Conservation (phyloP, 768 basidiomycete species). For the Tulasnella sp. region DNA sequence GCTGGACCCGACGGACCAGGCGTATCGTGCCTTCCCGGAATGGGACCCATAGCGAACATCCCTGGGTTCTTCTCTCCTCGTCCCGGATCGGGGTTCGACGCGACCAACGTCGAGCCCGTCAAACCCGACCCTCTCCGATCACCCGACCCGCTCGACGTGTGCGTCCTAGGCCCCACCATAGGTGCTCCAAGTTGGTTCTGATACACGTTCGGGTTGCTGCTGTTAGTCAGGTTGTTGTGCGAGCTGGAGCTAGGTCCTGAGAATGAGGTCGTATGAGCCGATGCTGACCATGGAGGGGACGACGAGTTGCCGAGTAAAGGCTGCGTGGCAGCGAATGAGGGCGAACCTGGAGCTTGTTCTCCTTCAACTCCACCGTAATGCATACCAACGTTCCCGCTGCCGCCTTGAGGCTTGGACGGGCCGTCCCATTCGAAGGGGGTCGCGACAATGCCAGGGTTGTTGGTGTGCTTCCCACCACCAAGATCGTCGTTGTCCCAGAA, state of each 20-base stretch:
- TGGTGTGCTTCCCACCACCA: neutral
- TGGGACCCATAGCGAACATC: neutral
- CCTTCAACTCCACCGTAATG: slow-evolving; percentile 1
- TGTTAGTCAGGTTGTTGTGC: neutral
- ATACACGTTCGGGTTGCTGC: neutral
- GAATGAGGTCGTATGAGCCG: slow-evolving; percentile 1
- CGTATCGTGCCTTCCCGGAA: neutral
- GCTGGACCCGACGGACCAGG: neutral
- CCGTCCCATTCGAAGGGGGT: slow-evolving; percentile 20
- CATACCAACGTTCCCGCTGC: neutral
- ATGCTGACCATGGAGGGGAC: neutral
- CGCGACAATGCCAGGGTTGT: slow-evolving; percentile 7
- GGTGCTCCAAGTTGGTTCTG: neutral
- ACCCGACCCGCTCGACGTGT: slow-evolving; percentile 1
- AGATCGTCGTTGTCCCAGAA: slow-evolving; percentile 22
- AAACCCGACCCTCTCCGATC: neutral
- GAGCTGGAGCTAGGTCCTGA: neutral
- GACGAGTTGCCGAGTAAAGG: slow-evolving; percentile 6
- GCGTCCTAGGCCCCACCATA: neutral
- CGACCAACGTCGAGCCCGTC: neutral
- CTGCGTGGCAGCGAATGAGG: slow-evolving; percentile 4
- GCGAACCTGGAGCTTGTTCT: slow-evolving; percentile 15
- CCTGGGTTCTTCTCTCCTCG: neutral
- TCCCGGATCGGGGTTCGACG: neutral
- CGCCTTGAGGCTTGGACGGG: neutral